Evolutionary conservation across 148 eudicot genomes (phyloP).

Genomic region (Cornus florida): DNA sequence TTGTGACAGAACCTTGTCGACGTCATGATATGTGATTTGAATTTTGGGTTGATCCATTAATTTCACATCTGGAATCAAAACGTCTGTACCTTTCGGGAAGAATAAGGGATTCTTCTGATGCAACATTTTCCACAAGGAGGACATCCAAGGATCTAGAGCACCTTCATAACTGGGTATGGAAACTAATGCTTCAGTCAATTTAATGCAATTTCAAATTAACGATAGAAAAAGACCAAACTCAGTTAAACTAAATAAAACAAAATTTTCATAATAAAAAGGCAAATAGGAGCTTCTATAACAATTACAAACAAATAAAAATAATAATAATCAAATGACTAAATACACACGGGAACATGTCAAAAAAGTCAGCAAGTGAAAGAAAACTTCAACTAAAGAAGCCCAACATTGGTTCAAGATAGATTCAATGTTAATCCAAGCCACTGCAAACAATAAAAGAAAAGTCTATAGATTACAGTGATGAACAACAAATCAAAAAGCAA

Average conservation of each 20-base stretch:
- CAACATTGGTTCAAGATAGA: too few relatives aligned
- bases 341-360: too few relatives aligned
- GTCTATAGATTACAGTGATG: background rate
- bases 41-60: conserved; percentile 63
- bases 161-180: conserved; percentile 75
- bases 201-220: background rate
- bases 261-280: background rate
- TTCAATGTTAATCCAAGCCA: background rate
- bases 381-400: background rate
- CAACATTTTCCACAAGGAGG: conserved; percentile 65
- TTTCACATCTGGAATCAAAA: conserved; percentile 36
- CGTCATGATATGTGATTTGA: conserved; percentile 50
- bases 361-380: background rate
- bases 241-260: background rate
- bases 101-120: conserved; percentile 50
- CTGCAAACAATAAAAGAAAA: background rate
- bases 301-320: background rate
- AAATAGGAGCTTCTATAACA: background rate
- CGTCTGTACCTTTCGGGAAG: conserved; percentile 67
- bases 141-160: conserved; percentile 97
- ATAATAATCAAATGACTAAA: too few relatives aligned
- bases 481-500: background rate
- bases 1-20: conserved; percentile 28
- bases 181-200: conserved; percentile 15
- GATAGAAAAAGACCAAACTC: background rate